Percentiles rank a stretch among this genome's conserved stretches.
These are phyloP conservation scores for Suillus sp. DNA, from an alignment of 768 basidiomycete species.

Conservation along the genomic window DNA sequence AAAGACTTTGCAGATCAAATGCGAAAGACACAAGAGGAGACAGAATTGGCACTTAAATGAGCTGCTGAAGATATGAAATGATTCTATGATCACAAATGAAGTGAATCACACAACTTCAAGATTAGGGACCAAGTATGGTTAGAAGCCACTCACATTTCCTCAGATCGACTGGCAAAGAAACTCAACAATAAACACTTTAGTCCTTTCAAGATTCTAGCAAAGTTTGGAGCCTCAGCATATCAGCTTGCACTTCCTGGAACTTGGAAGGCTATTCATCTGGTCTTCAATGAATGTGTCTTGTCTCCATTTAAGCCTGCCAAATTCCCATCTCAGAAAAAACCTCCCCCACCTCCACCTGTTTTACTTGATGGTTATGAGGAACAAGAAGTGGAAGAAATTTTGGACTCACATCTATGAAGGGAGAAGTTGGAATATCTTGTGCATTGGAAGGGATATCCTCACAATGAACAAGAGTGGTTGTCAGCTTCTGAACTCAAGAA, in stretches of 20 bases:
- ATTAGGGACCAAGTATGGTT: slow-evolving; percentile 28
- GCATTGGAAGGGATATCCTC: too few species aligned
- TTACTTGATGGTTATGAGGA: too few species aligned
- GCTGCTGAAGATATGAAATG: slow-evolving; percentile 26
- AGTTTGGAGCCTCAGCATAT: slow-evolving; percentile 20
- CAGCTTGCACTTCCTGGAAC: slow-evolving; percentile 22
- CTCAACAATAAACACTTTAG: slow-evolving; percentile 13
- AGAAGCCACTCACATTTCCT: slow-evolving; percentile 21
- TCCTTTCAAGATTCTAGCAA: slow-evolving; percentile 28
- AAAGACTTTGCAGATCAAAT: slow-evolving; percentile 21
- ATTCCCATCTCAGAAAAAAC: too few species aligned
- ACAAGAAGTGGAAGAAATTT: too few species aligned
- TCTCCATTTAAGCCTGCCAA: not conserved
- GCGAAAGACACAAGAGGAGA: slow-evolving; percentile 10
- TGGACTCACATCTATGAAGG: too few species aligned
- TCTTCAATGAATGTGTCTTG: slow-evolving; percentile 17
- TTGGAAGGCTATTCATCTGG: slow-evolving; percentile 20
- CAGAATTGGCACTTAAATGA: slow-evolving; percentile 15
- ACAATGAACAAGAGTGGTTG: too few species aligned
- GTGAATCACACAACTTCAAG: slow-evolving; percentile 11
- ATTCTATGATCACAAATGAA: slow-evolving; percentile 12
- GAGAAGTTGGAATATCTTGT: too few species aligned
- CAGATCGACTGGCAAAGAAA: slow-evolving; percentile 15
- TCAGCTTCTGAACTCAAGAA: too few species aligned
- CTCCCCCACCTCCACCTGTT: too few species aligned